Base-by-base conservation (phyloP, 139 green algal species). In the Chlamydomonas applanata region DNA sequence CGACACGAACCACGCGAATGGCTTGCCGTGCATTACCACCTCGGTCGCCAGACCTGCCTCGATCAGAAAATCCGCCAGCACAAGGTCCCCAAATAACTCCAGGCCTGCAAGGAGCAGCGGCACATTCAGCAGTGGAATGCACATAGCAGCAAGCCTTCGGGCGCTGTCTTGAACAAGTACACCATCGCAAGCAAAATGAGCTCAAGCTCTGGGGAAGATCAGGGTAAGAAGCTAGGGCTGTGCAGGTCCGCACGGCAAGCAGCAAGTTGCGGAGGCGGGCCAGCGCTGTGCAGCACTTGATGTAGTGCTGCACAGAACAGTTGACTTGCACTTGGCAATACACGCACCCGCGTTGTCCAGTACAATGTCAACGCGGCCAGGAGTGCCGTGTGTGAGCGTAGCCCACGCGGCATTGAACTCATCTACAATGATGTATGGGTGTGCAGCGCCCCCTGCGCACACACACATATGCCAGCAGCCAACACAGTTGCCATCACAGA, bases 21-120 rank as follows among this genome's bases (percentile, higher is more conserved):
- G 44, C 74, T 90, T 90, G 32, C 85, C 85, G 35, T 90, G 85
- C 22, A 90, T 70, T 14, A 83, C 76, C 35, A 87, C 73, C 29
- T 71, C n/a, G 27, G 73, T 46, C 0, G 71, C 74, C 19, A 82
- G 54, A 3, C 78, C 80, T 60, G n/a, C 19, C 29, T 61, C n/a
- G 13, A 82, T 24, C 32, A 86, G 70, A 60, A 78, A 72, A 64
- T 87, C 81, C 22, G 73, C 85, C 32, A 87, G 79, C 27, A 76
- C 72, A 62, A 87, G 53, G 68, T 87, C 81, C 1, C 67, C 72
- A 45, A 76, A 87, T 27, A 87, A 73, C 79, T 89, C 80, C 32
- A 89, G 56, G 0, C 59, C 84, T 69, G 84, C 72, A 67, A 3
- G 2, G 24, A 69, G n/a, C 54, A 11, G n/a, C n/a, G n/a, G n/a